Base-by-base conservation (phyloP, 2,329 filamentous ascomycete genomes). In the Thielaviopsis musarum region DNA sequence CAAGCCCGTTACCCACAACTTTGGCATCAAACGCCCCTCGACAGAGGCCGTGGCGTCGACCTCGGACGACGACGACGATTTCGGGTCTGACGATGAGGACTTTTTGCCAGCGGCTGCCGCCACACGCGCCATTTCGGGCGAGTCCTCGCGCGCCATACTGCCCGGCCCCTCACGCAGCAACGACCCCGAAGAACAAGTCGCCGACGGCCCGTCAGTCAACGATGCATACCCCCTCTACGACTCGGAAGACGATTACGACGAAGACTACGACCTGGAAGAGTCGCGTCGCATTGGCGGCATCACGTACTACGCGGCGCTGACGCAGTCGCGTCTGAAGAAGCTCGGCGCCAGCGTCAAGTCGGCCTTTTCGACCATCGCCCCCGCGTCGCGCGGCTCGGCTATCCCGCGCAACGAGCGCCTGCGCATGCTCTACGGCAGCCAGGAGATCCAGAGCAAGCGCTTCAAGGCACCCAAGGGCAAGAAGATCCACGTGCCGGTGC, bases 401-500 rank as follows among this genome's bases (percentile, higher is more conserved):
- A 72, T 88, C 70, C 78, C 82, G 66, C 71, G 81, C 66, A 73
- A 79, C 71, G 70, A 81, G 70, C 71, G 78, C 24, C 71, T 75
- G 45, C 70, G 75, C 62, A 72, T 75, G 66, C 73, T 82, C 12
- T 80, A 83, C 48, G 79, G 79, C 6, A 67, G 70, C 56, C 71
- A 77, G 66, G 66, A 83, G 72, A 76, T 84, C 26, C 75, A 78
- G 63, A 75, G 70, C 30, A 80, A 77, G 69, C 77, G 73, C 65
- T 82, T 90, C 74, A 84, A 82, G 69, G 87, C 87, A 9, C 87
- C 87, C 13, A 84, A 82, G 69, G 87, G 87, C 58, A 91, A 91
- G 81, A 88, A 88, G 70, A 97, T 98, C 61, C 91, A 97, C 67
- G 93, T 98, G 24, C 91, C 91, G 15, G 85, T 97, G 59, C 84